phyloP scores from a whole-genome alignment of 495 filamentous ascomycete species.

The Penicillium crystallinum region DNA sequence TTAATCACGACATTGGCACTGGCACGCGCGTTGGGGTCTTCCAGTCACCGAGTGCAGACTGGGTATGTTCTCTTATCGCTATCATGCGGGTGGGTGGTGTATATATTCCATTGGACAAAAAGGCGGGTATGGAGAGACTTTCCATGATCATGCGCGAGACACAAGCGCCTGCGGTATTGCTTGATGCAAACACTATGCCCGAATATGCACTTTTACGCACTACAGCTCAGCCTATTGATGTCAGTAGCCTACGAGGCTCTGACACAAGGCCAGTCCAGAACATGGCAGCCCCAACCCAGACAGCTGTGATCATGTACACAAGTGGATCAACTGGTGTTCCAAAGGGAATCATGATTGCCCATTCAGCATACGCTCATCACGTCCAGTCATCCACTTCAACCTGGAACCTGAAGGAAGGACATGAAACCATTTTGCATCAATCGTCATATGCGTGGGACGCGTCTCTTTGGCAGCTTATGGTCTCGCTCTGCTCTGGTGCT shows the following conservation, averaged over 20 bases:
- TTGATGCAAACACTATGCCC: constrained; percentile 2
- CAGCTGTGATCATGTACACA: constrained; percentile 39
- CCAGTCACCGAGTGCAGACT: constrained; percentile 32
- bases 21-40: constrained; percentile 8
- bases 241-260: neutral
- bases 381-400: constrained; percentile 20
- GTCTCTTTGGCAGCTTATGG: constrained; percentile 32
- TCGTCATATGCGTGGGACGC: constrained; percentile 38
- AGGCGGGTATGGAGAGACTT: constrained; percentile 30
- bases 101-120: constrained; percentile 51
- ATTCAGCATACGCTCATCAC: constrained; percentile 26
- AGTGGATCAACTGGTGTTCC: constrained; percentile 36
- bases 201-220: neutral
- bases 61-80: constrained; percentile 48
- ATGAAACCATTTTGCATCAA: constrained; percentile 37
- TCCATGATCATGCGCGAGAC: constrained; percentile 22
- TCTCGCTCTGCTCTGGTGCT: constrained; percentile 27
- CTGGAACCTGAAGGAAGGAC: constrained; percentile 11
- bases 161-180: constrained; percentile 14
- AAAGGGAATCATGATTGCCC: constrained; percentile 34
- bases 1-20: neutral
- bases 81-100: constrained; percentile 43
- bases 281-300: constrained; percentile 2
- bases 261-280: neutral
- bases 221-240: constrained; percentile 9